Evolutionary conservation across 2,329 filamentous ascomycete genomes (phyloP).

Genomic region (Aureobasidium namibiae): DNA sequence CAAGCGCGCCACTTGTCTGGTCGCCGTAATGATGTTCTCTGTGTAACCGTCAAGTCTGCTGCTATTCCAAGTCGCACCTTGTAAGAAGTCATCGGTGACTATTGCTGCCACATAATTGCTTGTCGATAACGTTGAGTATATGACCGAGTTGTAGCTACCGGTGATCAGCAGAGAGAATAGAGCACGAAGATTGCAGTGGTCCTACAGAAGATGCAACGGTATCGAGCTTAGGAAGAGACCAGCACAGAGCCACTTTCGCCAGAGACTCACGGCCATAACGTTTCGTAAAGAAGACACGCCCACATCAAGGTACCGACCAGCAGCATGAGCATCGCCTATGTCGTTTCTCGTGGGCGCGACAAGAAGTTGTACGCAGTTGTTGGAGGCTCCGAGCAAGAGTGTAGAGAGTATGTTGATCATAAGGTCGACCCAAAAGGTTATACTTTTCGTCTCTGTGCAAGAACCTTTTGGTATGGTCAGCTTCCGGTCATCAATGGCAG

Average conservation of each 20-base stretch:
- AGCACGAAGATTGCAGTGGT: background rate
- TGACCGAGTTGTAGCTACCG: constrained; percentile 22
- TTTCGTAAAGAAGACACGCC: constrained; percentile 38
- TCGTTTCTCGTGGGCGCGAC: constrained; percentile 42
- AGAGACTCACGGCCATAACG: constrained; percentile 20
- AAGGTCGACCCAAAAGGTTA: constrained; percentile 25
- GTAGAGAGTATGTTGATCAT: constrained; percentile 42
- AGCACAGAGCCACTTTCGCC: constrained; percentile 20
- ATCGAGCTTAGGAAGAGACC: constrained; percentile 26
- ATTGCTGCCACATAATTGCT: constrained; percentile 18
- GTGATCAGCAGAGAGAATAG: background rate
- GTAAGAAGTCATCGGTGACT: constrained; percentile 13
- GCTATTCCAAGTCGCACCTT: background rate
- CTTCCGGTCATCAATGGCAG: background rate
- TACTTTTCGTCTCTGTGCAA: background rate
- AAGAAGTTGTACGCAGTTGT: constrained; percentile 46
- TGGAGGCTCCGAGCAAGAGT: constrained; percentile 38
- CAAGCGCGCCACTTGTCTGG: background rate
- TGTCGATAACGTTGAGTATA: constrained; percentile 20
- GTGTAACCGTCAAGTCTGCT: background rate
- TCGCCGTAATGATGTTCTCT: background rate
- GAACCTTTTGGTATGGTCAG: background rate
- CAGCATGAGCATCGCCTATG: constrained; percentile 40
- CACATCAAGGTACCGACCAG: constrained; percentile 36
- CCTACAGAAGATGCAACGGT: constrained; percentile 31